These are phyloP conservation scores for Penicillium paxilli DNA, from an alignment of 495 filamentous ascomycete species.

Conservation along the genomic window DNA sequence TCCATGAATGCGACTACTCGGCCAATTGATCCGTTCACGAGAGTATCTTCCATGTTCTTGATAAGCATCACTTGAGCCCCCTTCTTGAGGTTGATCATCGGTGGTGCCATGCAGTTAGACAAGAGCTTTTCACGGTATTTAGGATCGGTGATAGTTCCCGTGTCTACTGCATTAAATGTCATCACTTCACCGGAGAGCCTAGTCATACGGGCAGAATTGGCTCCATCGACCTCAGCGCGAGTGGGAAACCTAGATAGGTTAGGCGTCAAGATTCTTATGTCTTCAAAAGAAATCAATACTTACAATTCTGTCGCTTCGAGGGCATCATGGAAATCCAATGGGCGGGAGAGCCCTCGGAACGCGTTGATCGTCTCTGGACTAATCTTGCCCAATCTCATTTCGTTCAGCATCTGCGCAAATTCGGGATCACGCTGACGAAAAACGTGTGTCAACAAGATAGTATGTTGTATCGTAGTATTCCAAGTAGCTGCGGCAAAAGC, in stretches of 20 bases:
- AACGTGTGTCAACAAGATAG: conserved; percentile 90
- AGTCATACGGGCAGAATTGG: conserved; percentile 74
- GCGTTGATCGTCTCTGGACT: conserved; percentile 64
- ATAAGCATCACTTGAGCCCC: conserved; percentile 98
- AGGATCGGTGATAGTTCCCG: conserved; percentile 69
- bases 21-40: conserved; percentile 93
- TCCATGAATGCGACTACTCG: conserved; percentile 85
- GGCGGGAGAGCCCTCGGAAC: conserved; percentile 71
- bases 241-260: conserved; percentile 74
- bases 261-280: conserved; percentile 27
- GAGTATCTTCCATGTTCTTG: conserved; percentile 92
- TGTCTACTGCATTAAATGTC: conserved; percentile 70
- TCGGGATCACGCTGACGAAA: conserved; percentile 93
- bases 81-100: conserved; percentile 75
- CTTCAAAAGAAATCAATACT: conserved; percentile 14
- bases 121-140: conserved; percentile 73
- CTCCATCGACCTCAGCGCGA: conserved; percentile 82
- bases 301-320: conserved; percentile 89
- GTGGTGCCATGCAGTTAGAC: conserved; percentile 89
- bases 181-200: conserved; percentile 66
- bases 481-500: conserved; percentile 90
- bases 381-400: conserved; percentile 89
- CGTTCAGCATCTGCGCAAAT: conserved; percentile 94
- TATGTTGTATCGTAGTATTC: conserved; percentile 91
- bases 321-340: conserved; percentile 69